Percentiles rank a stretch among this genome's conserved stretches.
These are phyloP conservation scores for Botrytis porri DNA, from an alignment of 2,329 filamentous ascomycete genomes.

Conservation along the genomic window DNA sequence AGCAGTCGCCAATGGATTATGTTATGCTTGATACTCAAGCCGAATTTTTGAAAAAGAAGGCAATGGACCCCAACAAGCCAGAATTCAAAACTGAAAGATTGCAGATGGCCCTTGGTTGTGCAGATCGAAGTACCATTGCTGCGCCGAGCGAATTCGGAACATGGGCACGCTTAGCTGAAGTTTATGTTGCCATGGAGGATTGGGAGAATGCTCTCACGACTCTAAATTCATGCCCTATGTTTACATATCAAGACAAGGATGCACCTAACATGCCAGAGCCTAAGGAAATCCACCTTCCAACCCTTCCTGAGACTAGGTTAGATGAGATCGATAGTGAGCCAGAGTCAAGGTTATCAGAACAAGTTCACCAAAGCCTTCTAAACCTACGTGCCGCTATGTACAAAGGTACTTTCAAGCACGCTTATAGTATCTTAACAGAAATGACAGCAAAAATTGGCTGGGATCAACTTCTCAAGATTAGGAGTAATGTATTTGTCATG, in stretches of 20 bases:
- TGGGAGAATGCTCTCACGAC: constrained; percentile 96
- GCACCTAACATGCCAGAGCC: constrained; percentile 92
- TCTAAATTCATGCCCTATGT: constrained; percentile 98
- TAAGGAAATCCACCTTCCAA: constrained; percentile 80
- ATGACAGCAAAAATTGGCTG: constrained; percentile 96
- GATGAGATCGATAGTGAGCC: constrained; percentile 96
- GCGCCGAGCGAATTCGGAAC: constrained; percentile 96
- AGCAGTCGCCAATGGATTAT: constrained; percentile 96
- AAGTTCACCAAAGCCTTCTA: constrained; percentile 81
- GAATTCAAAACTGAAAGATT: constrained; percentile 64
- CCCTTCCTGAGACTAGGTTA: constrained; percentile 81
- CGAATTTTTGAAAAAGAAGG: constrained; percentile 85
- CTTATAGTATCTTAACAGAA: constrained; percentile 90
- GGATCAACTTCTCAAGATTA: constrained; percentile 91
- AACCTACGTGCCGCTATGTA: constrained; percentile 86
- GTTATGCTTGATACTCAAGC: constrained; percentile 93
- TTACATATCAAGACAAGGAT: constrained; percentile 98
- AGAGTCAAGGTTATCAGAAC: constrained; percentile 74
- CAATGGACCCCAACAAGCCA: constrained; percentile 51
- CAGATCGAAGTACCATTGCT: constrained; percentile 89
- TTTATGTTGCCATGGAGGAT: constrained; percentile 90
- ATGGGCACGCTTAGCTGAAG: constrained; percentile 89
- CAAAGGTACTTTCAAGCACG: constrained; percentile 92
- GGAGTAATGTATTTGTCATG: constrained; percentile 98
- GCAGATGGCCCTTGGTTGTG: constrained; percentile 85